phyloP scores from a whole-genome alignment of 2,329 filamentous ascomycete genomes.

The Paecilomyces formosus region DNA sequence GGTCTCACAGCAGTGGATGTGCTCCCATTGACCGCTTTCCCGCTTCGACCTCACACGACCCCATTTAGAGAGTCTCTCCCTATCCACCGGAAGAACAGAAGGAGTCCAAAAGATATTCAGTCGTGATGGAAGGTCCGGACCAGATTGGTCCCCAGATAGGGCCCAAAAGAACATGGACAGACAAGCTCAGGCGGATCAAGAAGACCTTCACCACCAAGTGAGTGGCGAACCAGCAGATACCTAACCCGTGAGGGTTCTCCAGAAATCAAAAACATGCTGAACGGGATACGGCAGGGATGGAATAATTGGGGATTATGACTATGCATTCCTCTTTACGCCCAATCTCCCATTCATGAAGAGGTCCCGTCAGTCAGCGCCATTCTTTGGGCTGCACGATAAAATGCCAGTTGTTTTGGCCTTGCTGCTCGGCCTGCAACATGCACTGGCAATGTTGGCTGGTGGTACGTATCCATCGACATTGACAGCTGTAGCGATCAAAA shows the following conservation, averaged over 20 bases:
- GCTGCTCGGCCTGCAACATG: conserved; percentile 62
- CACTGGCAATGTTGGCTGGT: conserved; percentile 58
- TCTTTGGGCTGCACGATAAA: conserved; percentile 62
- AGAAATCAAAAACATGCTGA: not conserved
- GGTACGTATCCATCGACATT: conserved; percentile 13
- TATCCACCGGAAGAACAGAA: not conserved
- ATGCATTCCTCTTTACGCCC: conserved; percentile 75
- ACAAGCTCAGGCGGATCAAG: conserved; percentile 25
- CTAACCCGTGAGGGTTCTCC: not conserved
- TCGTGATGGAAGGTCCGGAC: conserved; percentile 32
- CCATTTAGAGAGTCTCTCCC: not conserved
- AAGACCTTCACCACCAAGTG: conserved; percentile 37
- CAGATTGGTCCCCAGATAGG: conserved; percentile 34
- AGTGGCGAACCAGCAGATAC: conserved; percentile 1
- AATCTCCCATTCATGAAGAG: conserved; percentile 77
- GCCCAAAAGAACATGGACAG: conserved; percentile 29
- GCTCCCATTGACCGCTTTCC: not conserved
- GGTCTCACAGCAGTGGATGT: not conserved
- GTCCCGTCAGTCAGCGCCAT: conserved; percentile 51
- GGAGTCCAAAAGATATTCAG: not conserved
- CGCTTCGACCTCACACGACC: not conserved
- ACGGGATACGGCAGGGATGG: conserved; percentile 48
- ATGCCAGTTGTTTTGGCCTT: conserved; percentile 61
- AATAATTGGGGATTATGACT: conserved; percentile 80
- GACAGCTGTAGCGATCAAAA: not conserved